phyloP scores from a whole-genome alignment of 495 filamentous ascomycete genomes.

The Opeltia flavorubescens region DNA sequence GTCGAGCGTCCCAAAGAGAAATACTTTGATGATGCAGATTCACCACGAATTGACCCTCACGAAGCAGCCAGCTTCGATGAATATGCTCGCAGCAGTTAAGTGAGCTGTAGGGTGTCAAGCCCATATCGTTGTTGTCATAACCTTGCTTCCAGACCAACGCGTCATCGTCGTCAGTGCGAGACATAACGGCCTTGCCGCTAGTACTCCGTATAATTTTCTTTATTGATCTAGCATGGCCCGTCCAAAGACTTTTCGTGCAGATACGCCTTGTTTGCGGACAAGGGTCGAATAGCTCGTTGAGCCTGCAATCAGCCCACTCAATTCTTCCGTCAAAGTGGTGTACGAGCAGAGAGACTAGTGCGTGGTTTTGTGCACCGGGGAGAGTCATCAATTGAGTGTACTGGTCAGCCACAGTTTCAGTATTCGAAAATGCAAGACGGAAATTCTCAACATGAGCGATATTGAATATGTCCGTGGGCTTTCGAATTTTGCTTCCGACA shows the following conservation, averaged over 20 bases:
- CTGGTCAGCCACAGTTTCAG: constrained; percentile 27
- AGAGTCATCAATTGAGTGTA: constrained; percentile 66
- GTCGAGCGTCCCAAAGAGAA: constrained; percentile 66
- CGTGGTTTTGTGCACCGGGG: constrained; percentile 41
- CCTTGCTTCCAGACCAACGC: constrained; percentile 72
- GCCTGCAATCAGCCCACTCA: constrained; percentile 61
- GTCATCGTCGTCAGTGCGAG: constrained; percentile 65
- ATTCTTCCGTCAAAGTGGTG: constrained; percentile 82
- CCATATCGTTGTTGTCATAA: constrained; percentile 27
- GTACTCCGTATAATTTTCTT: constrained; percentile 76
- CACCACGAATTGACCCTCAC: constrained; percentile 61
- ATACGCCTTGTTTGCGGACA: constrained; percentile 51
- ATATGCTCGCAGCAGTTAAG: constrained; percentile 63
- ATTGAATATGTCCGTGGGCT: constrained; percentile 67
- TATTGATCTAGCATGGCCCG: constrained; percentile 68
- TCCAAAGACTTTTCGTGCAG: constrained; percentile 48
- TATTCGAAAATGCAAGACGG: constrained; percentile 49
- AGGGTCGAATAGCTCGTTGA: constrained; percentile 74
- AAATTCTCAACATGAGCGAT: constrained; percentile 67
- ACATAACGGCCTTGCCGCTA: constrained; percentile 65
- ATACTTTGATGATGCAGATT: constrained; percentile 68
- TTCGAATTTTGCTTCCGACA: constrained; percentile 58
- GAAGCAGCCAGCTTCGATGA: constrained; percentile 64
- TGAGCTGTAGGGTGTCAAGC: constrained; percentile 51
- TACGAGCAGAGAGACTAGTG: constrained; percentile 59